Percentiles rank a stretch among this genome's conserved stretches.
Conservation (phyloP, 2,329 filamentous ascomycete species). For the Phialophora macrospora region DNA sequence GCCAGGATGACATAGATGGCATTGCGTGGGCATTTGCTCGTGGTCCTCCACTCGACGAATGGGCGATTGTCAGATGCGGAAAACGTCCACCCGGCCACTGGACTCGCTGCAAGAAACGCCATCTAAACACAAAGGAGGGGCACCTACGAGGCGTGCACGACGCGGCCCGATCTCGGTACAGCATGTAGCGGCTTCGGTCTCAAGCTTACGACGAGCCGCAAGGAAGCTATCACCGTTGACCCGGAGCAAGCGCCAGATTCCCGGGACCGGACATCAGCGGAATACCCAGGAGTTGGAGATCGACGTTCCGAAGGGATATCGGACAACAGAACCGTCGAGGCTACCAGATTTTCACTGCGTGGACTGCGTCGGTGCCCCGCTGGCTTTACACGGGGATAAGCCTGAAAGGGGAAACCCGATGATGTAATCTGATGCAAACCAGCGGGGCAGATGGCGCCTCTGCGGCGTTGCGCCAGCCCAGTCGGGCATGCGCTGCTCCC, state of each 20-base stretch:
- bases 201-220: not conserved
- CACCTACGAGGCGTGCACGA: not conserved
- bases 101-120: not conserved
- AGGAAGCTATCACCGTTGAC: not conserved
- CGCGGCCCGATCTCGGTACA: not conserved
- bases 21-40: not conserved
- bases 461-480: not conserved
- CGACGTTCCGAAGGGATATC: not conserved
- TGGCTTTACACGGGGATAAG: not conserved
- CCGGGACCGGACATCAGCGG: not conserved
- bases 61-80: not conserved
- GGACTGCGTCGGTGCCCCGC: not conserved
- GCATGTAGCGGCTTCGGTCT: not conserved
- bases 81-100: not conserved
- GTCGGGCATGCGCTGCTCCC: not conserved
- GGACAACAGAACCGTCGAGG: not conserved
- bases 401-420: not conserved
- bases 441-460: not conserved
- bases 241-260: not conserved
- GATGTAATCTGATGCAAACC: not conserved
- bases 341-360: not conserved
- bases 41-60: not conserved
- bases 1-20: not conserved
- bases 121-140: not conserved
- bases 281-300: not conserved